These are phyloP conservation scores for Colletotrichum navitas DNA, from an alignment of 2,329 filamentous ascomycete genomes.

Conservation along the genomic window DNA sequence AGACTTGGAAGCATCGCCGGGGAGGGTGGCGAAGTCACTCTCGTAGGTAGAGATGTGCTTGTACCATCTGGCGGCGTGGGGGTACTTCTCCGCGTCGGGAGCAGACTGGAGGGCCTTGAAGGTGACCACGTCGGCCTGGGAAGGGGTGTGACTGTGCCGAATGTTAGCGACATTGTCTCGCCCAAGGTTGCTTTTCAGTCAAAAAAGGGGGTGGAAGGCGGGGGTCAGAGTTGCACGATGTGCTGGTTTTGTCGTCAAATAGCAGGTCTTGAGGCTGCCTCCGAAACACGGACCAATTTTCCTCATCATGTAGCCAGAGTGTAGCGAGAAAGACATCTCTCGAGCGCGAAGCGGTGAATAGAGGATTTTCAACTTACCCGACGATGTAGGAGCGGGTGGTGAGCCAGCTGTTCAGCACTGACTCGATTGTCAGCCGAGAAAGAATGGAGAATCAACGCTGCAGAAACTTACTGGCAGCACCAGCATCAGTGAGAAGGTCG, in stretches of 20 bases:
- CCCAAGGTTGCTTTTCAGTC: constrained; percentile 4
- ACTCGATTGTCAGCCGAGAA: constrained; percentile 48
- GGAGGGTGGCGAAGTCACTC: constrained; percentile 90
- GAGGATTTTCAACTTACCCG: constrained; percentile 72
- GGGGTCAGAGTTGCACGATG: constrained; percentile 78
- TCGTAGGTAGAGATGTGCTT: constrained; percentile 97
- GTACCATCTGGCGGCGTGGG: constrained; percentile 97
- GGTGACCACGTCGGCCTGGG: constrained; percentile 95
- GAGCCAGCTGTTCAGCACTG: constrained; percentile 80
- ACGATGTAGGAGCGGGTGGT: constrained; percentile 83
- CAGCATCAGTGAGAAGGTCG: constrained; percentile 75
- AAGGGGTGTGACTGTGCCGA: constrained; percentile 69
- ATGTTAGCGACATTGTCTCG: constrained; percentile 30
- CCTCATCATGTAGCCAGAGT: constrained; percentile 75
- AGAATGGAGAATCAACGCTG: constrained; percentile 43
- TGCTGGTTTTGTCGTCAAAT: constrained; percentile 82
- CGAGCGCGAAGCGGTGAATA: not conserved
- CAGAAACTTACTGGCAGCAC: constrained; percentile 61
- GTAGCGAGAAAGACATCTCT: not conserved
- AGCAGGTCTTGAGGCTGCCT: constrained; percentile 92
- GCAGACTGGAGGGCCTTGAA: constrained; percentile 88
- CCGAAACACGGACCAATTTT: constrained; percentile 96
- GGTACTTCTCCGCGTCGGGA: constrained; percentile 88
- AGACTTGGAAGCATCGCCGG: constrained; percentile 90
- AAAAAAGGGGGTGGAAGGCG: constrained; percentile 31